These are phyloP conservation scores for Mycena metata DNA, from an alignment of 768 basidiomycete species.

Conservation along the genomic window DNA sequence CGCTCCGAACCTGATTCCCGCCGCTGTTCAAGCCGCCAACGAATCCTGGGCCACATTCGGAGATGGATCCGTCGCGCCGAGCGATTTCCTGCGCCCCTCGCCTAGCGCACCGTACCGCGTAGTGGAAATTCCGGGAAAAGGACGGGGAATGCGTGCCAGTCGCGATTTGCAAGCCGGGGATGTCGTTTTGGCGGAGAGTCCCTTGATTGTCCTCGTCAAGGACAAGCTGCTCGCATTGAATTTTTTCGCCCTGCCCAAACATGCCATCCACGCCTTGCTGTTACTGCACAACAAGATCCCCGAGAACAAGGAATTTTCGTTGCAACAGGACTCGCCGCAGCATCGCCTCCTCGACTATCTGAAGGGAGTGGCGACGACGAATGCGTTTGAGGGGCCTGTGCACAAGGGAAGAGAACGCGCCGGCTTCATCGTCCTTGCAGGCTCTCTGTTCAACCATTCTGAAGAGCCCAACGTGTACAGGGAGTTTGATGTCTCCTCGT, in stretches of 20 bases:
- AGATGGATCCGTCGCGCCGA: slow-evolving; percentile 13
- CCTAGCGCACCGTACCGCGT: slow-evolving; percentile 27
- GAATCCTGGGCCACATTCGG: slow-evolving; percentile 13
- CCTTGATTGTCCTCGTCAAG: slow-evolving; percentile 4
- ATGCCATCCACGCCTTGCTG: slow-evolving; percentile 7
- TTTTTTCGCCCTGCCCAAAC: slow-evolving; percentile 16
- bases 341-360: slow-evolving; percentile 27
- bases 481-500: background rate
- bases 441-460: slow-evolving; percentile 27
- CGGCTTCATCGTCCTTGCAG: slow-evolving; percentile 12
- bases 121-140: slow-evolving; percentile 3
- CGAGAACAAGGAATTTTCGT: slow-evolving; percentile 1
- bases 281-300: slow-evolving; percentile 11
- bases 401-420: background rate
- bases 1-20: background rate
- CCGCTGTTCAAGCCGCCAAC: slow-evolving; percentile 7
- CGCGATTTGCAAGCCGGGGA: slow-evolving; percentile 12
- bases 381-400: slow-evolving; percentile 1
- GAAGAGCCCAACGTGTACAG: slow-evolving; percentile 1
- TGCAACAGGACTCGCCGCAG: background rate
- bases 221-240: background rate
- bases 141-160: slow-evolving; percentile 10
- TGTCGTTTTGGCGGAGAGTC: slow-evolving; percentile 10
- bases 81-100: slow-evolving; percentile 20
- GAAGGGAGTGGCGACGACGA: slow-evolving; percentile 14